Conservation (phyloP, 1,139 yeast genomes). For the Pneumocystis canis region DNA sequence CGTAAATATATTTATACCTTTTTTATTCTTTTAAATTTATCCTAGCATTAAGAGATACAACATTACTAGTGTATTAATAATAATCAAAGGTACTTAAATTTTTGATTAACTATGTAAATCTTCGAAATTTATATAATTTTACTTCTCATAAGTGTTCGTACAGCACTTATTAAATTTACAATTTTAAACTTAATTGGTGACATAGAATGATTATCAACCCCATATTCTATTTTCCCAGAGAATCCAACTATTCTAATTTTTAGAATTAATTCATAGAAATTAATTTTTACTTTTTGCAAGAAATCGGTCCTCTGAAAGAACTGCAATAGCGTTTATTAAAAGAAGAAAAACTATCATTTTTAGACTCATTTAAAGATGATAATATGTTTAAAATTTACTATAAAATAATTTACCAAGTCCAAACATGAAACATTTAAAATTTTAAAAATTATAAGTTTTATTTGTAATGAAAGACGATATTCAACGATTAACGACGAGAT, state of each 20-base stretch:
- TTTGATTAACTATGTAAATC: neutral
- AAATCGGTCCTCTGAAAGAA: slow-evolving; percentile 69
- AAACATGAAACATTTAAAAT: slow-evolving; percentile 32
- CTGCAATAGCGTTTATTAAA: slow-evolving; percentile 62
- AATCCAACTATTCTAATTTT: slow-evolving; percentile 31
- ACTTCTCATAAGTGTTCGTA: neutral
- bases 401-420: slow-evolving; percentile 59
- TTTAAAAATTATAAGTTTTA: neutral
- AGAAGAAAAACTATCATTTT: slow-evolving; percentile 30
- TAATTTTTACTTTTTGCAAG: slow-evolving; percentile 45
- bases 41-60: neutral
- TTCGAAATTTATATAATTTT: neutral
- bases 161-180: neutral
- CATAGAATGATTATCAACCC: slow-evolving; percentile 29
- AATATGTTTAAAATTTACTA: slow-evolving; percentile 25
- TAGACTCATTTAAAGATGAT: neutral
- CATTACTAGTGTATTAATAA: neutral
- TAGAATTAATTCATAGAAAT: neutral
- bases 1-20: too few relatives aligned
- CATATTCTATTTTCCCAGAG: slow-evolving; percentile 30
- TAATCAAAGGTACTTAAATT: neutral
- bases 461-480: neutral
- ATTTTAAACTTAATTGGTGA: neutral
- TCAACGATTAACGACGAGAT: neutral
- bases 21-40: neutral